Conservation (phyloP, 2,329 filamentous ascomycete genomes). For the Xylariaceae sp. region DNA sequence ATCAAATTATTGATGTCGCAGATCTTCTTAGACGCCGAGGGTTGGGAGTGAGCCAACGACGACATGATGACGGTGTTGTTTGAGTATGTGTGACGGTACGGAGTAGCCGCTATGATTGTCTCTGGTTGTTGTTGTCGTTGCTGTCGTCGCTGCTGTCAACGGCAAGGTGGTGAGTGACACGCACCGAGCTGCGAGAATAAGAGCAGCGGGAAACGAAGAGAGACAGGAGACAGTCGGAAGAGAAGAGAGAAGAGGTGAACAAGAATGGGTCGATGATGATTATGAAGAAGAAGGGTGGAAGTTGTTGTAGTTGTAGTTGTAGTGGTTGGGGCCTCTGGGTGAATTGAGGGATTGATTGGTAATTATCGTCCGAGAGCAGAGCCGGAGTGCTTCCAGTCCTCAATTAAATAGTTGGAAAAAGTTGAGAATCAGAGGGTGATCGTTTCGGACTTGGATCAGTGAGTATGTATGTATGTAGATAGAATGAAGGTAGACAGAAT, state of each 20-base stretch:
- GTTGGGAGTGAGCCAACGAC: constrained; percentile 16
- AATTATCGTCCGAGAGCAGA: not conserved
- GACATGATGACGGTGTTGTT: constrained; percentile 19
- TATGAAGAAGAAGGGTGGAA: not conserved
- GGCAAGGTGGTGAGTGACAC: not conserved
- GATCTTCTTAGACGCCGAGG: constrained; percentile 35
- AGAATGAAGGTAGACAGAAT: too few species aligned
- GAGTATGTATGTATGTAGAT: not conserved
- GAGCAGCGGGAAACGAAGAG: not conserved
- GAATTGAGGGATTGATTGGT: not conserved
- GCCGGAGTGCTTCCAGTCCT: not conserved
- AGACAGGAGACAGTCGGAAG: not conserved
- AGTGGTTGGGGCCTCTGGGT: not conserved
- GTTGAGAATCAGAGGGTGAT: not conserved
- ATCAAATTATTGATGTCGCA: constrained; percentile 52
- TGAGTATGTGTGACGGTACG: not conserved
- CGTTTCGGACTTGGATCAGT: not conserved
- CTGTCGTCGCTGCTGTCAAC: not conserved
- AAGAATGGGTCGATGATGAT: not conserved
- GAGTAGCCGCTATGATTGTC: constrained; percentile 1
- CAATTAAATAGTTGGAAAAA: not conserved
- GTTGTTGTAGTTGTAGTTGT: not conserved
- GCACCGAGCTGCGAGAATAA: too few species aligned
- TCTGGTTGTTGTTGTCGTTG: not conserved
- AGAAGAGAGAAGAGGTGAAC: not conserved